Conservation (phyloP, 257 asterid species). For the Solanum medicagineum region DNA sequence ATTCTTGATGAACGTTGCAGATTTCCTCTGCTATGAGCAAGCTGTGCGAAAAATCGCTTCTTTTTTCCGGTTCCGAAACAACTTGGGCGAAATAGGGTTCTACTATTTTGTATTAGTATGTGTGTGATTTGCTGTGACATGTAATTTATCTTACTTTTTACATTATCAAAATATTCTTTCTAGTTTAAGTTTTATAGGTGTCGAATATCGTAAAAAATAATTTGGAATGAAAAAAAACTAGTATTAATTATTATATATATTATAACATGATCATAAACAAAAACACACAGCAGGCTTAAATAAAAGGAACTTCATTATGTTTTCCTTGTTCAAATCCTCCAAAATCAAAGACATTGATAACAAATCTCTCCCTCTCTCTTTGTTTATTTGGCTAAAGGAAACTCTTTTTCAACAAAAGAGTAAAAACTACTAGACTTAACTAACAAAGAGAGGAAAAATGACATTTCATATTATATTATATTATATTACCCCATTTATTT, state of each 20-base stretch:
- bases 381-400: neutral
- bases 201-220: neutral
- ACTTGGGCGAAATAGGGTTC: no score
- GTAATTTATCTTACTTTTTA: neutral
- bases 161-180: neutral
- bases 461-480: neutral
- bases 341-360: neutral
- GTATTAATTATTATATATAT: neutral
- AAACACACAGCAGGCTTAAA: neutral
- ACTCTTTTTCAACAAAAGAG: neutral
- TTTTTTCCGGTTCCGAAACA: no score
- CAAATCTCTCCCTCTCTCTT: neutral
- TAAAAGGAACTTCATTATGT: neutral
- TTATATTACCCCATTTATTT: neutral
- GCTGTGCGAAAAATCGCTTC: no score
- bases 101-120: neutral
- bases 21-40: no score
- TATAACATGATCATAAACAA: neutral
- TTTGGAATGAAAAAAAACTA: neutral
- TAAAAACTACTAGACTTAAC: neutral
- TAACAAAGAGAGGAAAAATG: constrained; percentile 1
- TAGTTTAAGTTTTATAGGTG: neutral
- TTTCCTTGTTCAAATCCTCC: neutral
- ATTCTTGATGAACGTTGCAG: no score
- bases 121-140: neutral